Base-by-base conservation (phyloP, 495 filamentous ascomycete species). In the Penicilliopsis zonata region DNA sequence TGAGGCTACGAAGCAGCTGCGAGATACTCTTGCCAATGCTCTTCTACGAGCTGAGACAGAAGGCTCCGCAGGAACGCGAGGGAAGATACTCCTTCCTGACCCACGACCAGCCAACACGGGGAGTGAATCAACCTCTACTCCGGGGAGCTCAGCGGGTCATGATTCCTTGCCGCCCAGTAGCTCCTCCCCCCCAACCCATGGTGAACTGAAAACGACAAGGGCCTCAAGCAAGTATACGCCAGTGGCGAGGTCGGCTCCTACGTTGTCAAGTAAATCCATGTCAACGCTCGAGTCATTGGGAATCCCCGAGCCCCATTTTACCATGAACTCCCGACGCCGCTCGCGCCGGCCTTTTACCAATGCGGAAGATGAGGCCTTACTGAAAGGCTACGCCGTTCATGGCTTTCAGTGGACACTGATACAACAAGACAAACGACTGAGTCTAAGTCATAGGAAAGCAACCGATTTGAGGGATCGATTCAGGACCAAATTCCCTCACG, bases 391-490 rank as follows among this genome's bases (percentile, higher is more conserved):
- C 34, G 61, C 77, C 13, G 57, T 70, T 14, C 75, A 92, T 40
- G 86, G 86, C 1, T 76, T 81, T 26, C 65, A 76, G 13, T 94
- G 86, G 86, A 80, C 80, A 13, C 65, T 70, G 19, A 93, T 94
- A 16, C 76, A 79, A 41, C 67, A 77, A 30, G 84, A 93, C 43
- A 56, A 68, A 8, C 62, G 65, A 10, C 69, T 87, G 30, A 67
- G 76, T 13, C 60, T 94, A 8, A 54, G 63, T 6, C 72, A 63
- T 43, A 70, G 86, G 35, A 70, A 74, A 22, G 73, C 83, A 2
- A 86, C 82, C 4, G 84, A 94, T 46, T 58, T 94, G 9, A 65
- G 86, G 30, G 86, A 94, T 52, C 68, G 85, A 5, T 79, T 92
- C 33, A 69, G 86, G 13, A 86, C 81, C 37, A 80, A 78, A 33